Conservation (phyloP, 1,139 yeast species). For the Sugiyamaella neomexicana region DNA sequence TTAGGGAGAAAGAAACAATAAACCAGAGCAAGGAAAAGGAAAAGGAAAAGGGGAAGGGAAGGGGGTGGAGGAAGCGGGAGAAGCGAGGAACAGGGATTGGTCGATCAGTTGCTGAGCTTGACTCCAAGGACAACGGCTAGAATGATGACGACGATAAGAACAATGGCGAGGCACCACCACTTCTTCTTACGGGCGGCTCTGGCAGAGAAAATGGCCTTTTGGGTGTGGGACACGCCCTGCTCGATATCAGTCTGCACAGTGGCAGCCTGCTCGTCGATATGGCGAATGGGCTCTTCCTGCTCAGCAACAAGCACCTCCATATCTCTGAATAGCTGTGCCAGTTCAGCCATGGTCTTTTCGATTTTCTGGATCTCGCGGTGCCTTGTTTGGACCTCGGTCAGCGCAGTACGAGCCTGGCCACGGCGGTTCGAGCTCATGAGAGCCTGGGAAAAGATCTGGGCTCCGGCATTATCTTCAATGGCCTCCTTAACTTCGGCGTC, state of each 20-base stretch:
- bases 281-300: slow-evolving; percentile 87
- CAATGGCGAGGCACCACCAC: slow-evolving; percentile 78
- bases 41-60: too few species aligned
- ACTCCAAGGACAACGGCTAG: slow-evolving; percentile 55
- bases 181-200: slow-evolving; percentile 89
- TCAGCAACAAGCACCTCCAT: slow-evolving; percentile 96
- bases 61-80: too few species aligned
- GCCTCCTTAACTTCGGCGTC: slow-evolving; percentile 82
- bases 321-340: slow-evolving; percentile 90
- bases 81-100: too few species aligned
- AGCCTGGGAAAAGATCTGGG: slow-evolving; percentile 93
- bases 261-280: slow-evolving; percentile 76
- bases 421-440: slow-evolving; percentile 87
- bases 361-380: slow-evolving; percentile 94
- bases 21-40: slow-evolving; percentile 3
- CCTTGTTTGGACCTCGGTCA: slow-evolving; percentile 94
- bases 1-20: not conserved
- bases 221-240: slow-evolving; percentile 92
- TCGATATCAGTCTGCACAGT: slow-evolving; percentile 89
- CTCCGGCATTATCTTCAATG: slow-evolving; percentile 78
- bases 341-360: slow-evolving; percentile 93
- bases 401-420: slow-evolving; percentile 95
- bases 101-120: slow-evolving; percentile 23
- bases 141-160: slow-evolving; percentile 64
- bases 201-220: slow-evolving; percentile 86